A percentile compares a stretch with the other conserved stretches of the same genome.
Conservation (phyloP, 768 basidiomycete genomes). For the Tricholoma sp. region DNA sequence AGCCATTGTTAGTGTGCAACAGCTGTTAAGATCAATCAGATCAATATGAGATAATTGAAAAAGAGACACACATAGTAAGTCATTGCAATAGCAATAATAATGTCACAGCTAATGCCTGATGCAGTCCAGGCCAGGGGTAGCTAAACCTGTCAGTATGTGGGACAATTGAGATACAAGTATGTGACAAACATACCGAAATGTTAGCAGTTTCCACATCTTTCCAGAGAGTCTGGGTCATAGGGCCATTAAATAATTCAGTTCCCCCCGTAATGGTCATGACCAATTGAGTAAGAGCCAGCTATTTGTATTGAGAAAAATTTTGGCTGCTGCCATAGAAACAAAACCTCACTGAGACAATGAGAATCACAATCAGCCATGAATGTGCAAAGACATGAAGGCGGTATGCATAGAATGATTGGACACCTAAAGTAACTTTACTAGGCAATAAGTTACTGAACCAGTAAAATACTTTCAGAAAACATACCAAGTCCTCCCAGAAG, state of each 20-base stretch:
- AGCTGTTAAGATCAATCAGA: neutral
- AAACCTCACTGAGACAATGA: neutral
- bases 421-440: too few relatives aligned
- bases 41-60: neutral
- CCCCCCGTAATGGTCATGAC: neutral
- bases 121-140: neutral
- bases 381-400: neutral
- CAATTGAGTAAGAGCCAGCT: neutral
- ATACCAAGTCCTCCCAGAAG: too few relatives aligned
- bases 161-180: too few relatives aligned
- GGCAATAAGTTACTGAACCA: too few relatives aligned
- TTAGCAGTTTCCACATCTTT: too few relatives aligned
- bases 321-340: neutral
- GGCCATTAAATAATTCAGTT: neutral
- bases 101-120: neutral
- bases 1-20: neutral
- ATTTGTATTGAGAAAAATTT: neutral
- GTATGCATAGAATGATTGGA: neutral
- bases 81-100: neutral
- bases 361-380: neutral
- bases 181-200: too few relatives aligned
- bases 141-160: neutral
- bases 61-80: neutral
- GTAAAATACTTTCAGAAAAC: too few relatives aligned
- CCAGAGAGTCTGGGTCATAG: too few relatives aligned